Conservation (phyloP, 2,329 filamentous ascomycete species). For the Aspergillus candidus region DNA sequence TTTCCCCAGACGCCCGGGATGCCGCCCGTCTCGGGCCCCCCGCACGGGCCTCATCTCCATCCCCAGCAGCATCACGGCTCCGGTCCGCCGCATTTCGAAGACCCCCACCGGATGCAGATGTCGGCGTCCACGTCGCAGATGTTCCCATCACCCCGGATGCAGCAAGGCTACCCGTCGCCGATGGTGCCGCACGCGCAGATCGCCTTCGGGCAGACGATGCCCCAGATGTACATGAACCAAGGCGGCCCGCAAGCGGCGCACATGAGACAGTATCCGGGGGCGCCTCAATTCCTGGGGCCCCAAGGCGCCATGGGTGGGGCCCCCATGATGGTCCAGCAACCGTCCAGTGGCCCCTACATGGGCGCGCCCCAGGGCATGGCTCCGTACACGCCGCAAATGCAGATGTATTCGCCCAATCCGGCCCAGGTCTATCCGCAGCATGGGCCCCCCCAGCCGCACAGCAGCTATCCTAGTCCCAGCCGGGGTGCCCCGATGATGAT, state of each 20-base stretch:
- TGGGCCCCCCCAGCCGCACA: slow-evolving; percentile 51
- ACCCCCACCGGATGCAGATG: slow-evolving; percentile 82
- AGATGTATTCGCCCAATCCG: slow-evolving; percentile 73
- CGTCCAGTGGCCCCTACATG: slow-evolving; percentile 64
- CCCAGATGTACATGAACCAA: slow-evolving; percentile 64
- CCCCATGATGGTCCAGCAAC: slow-evolving; percentile 78
- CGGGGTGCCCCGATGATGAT: slow-evolving; percentile 88
- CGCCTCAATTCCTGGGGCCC: slow-evolving; percentile 64
- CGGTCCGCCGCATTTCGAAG: slow-evolving; percentile 63
- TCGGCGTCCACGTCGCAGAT: slow-evolving; percentile 76
- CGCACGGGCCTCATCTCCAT: slow-evolving; percentile 73
- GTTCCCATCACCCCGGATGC: slow-evolving; percentile 75
- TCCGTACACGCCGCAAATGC: slow-evolving; percentile 65
- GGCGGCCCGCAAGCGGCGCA: slow-evolving; percentile 64
- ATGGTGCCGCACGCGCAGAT: slow-evolving; percentile 66
- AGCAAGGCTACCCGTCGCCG: slow-evolving; percentile 61
- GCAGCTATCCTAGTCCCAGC: slow-evolving; percentile 82
- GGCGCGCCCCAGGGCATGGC: slow-evolving; percentile 64
- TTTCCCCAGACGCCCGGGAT: slow-evolving; percentile 69
- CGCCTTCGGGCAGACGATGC: slow-evolving; percentile 65
- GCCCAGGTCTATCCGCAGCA: slow-evolving; percentile 60
- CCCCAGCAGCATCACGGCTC: slow-evolving; percentile 66
- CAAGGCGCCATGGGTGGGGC: slow-evolving; percentile 62
- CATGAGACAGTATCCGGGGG: slow-evolving; percentile 66
- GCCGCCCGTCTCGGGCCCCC: slow-evolving; percentile 62